Percentiles rank a stretch among this genome's conserved stretches.
Evolutionary conservation across 2,329 filamentous ascomycete species (phyloP).

Genomic region (Diaporthe batatas): DNA sequence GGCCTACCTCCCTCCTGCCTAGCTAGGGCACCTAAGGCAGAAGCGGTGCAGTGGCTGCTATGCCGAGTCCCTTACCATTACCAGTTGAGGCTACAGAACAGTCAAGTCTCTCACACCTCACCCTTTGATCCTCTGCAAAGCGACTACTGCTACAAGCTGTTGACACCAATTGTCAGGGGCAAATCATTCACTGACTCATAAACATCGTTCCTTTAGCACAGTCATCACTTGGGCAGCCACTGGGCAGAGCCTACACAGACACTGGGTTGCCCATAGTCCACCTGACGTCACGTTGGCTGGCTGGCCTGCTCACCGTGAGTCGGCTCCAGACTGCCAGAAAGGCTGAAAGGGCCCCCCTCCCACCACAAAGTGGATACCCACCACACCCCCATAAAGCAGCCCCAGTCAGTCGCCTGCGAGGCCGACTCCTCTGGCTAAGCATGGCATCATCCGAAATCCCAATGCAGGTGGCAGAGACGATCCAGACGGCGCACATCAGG

Average conservation of each 20-base stretch:
- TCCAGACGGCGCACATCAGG: slow-evolving; percentile 86
- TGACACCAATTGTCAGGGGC: background rate
- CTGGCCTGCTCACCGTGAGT: slow-evolving; percentile 14
- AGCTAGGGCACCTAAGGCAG: background rate
- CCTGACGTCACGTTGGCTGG: slow-evolving; percentile 38
- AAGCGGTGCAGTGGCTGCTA: background rate
- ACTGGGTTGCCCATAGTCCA: slow-evolving; percentile 6
- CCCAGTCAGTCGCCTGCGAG: slow-evolving; percentile 16
- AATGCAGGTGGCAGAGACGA: slow-evolving; percentile 79
- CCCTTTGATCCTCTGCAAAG: background rate
- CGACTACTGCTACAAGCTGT: background rate
- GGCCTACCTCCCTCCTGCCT: background rate
- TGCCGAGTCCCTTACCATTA: background rate
- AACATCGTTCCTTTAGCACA: slow-evolving; percentile 1
- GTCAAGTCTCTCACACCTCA: background rate
- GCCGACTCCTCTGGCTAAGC: slow-evolving; percentile 35
- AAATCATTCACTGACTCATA: background rate
- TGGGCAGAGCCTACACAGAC: background rate
- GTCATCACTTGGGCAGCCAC: background rate
- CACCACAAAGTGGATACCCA: slow-evolving; percentile 17
- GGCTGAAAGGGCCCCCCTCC: slow-evolving; percentile 14
- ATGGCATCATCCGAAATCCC: slow-evolving; percentile 70
- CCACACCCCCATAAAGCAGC: slow-evolving; percentile 27
- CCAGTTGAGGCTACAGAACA: background rate
- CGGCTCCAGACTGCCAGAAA: slow-evolving; percentile 19